These are phyloP conservation scores for Vigna angularis DNA, from an alignment of 306 rosid genomes.

Conservation along the genomic window DNA sequence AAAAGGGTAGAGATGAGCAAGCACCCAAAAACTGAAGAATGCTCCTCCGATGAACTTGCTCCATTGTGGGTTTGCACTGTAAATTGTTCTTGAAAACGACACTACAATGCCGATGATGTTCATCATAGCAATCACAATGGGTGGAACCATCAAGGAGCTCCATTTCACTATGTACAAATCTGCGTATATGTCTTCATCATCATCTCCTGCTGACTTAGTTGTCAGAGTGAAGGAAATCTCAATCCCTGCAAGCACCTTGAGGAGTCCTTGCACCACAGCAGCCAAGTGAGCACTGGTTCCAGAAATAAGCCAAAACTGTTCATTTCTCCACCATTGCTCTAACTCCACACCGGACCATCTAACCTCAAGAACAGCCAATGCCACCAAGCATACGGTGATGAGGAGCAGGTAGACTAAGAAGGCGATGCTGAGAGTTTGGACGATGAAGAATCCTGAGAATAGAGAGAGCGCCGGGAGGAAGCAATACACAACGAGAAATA, in stretches of 20 bases:
- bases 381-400: not conserved
- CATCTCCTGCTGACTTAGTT: not conserved
- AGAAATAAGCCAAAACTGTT: not conserved
- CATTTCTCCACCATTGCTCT: conserved; percentile 9
- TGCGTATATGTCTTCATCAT: not conserved
- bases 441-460: not conserved
- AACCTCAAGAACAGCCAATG: not conserved
- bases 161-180: not conserved
- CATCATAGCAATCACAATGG: not conserved
- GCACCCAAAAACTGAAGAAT: conserved; percentile 5
- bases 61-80: not conserved
- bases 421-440: not conserved
- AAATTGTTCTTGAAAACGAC: not conserved
- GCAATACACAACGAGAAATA: not conserved
- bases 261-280: not conserved
- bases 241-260: not conserved
- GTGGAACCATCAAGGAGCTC: conserved; percentile 3
- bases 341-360: not conserved
- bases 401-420: not conserved
- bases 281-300: conserved; percentile 7
- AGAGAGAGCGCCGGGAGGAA: conserved; percentile 1
- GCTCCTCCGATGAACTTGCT: not conserved
- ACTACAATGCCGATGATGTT: not conserved
- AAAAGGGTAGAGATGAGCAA: not conserved
- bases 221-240: not conserved